phyloP scores from a whole-genome alignment of 306 rosid species.

The Aeschynomene evenia region DNA sequence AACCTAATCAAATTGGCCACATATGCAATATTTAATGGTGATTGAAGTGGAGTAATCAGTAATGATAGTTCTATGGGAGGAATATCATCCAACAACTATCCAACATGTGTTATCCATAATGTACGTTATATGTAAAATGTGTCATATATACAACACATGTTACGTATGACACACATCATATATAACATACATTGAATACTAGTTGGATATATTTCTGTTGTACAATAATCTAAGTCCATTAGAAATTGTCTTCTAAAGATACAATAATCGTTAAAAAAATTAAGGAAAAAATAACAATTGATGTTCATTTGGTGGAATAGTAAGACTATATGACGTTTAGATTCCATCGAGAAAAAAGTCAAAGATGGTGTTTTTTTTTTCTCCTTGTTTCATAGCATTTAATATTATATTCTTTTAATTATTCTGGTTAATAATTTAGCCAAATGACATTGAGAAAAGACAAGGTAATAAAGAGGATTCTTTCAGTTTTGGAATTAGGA shows the following conservation, averaged over 20 bases:
- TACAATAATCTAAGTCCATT: too few species aligned
- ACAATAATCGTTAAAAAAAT: background rate
- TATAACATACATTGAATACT: too few species aligned
- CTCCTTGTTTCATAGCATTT: constrained; percentile 18
- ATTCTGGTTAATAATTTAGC: constrained; percentile 8
- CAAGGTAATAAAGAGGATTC: background rate
- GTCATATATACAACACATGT: too few species aligned
- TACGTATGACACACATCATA: too few species aligned
- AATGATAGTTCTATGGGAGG: too few species aligned
- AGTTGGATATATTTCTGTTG: too few species aligned
- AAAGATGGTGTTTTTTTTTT: background rate
- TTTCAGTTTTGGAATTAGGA: background rate
- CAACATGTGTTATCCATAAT: too few species aligned
- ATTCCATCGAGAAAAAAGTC: constrained; percentile 22
- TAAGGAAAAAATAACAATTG: background rate
- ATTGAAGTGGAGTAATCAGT: background rate
- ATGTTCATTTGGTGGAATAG: background rate
- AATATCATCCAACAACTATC: too few species aligned
- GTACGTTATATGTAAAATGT: too few species aligned
- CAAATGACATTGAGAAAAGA: background rate
- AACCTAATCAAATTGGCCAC: background rate
- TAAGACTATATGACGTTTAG: constrained; percentile 14
- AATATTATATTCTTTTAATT: background rate
- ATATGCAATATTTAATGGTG: background rate
- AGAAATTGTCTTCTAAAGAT: background rate